Base-by-base conservation (phyloP, 1,139 yeast species). In the Suhomyces guaymorum region DNA sequence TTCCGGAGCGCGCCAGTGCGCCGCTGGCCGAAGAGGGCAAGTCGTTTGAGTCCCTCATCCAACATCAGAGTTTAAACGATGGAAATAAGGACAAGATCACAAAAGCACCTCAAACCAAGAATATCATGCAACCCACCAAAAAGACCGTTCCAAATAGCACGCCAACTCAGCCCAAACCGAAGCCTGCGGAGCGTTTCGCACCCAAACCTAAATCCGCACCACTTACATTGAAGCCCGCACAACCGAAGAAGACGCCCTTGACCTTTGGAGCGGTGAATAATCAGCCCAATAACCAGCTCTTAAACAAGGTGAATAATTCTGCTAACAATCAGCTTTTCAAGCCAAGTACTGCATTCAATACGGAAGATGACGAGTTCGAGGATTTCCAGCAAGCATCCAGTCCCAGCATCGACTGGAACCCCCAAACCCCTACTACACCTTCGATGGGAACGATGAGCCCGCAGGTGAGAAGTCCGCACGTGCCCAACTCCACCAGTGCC, bases 21-120 rank as follows among this genome's bases (percentile, higher is more conserved):
- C 38, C 35, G 4, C 17, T 14, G 4, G 28, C 14, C 4, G 22
- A 30, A 5, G 33, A 37, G 11, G 38, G 46, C 9, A 46, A 45
- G 25, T 47, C 54, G 26, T 65, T 66, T 41, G 63, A 59, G 30
- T 48, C 67, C 2, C 53, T 69, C 33, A 57, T 69, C 26, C 55
- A 56, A 30, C 54, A 62, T 5, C 70, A 67, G 38, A 44, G 53
- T n/a, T 48, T 68, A 4, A 61, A 55, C n/a, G 46, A 48, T 5
- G 59, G 59, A 4, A 57, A 48, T 26, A 51, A 54, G 32, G 69
- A 65, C 4, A 48, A 48, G 3, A 38, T 48, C 20, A 46, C 47
- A 7, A 45, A 46, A 24, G 63, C 59, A 0, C 66, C 71, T 1
- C 50, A 40, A 19, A 30, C 54, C 5, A 47, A 49, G 19, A 44